Base-by-base conservation (phyloP, 2,329 filamentous ascomycete species). In the Fusarium acutatum region DNA sequence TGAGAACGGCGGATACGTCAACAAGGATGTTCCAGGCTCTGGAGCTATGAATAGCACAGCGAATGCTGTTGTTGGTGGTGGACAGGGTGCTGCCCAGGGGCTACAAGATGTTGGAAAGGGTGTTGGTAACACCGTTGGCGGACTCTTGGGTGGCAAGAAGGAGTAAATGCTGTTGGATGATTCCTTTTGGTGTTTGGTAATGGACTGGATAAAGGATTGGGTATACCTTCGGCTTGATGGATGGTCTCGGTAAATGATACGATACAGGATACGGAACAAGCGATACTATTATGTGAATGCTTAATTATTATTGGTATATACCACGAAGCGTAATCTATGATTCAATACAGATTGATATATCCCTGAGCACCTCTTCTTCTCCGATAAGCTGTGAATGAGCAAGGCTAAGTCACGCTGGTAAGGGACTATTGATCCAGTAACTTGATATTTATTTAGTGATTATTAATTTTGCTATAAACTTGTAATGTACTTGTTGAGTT, bases 1-100 rank as follows among this genome's bases (percentile, higher is more conserved):
- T 67, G 88, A 92, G 3, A 80, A 86, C 24, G 90, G 90, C 26
- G 81, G 80, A 41, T 87, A 90, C 60, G 71, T 83, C 1, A 76
- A 81, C 26, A 73, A 76, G 20, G 72, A 77, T n/a, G 66, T 79
- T 2, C 81, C 82, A 20, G 76, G 81, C 2, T 75, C 80, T 3
- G 67, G 71, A 3, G 76, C 77, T 0, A 71, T 78, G 50, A 78
- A 79, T 62, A 76, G 69, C 30, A 78, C 77, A 7, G 78, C 75
- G 7, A 72, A 69, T 14, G 73, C 75, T 13, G 71, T 81, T 1
- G 78, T 73, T 2, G 80, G 82, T 6, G 81, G 81, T 6, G 74
- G 76, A 17, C 80, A 82, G 79, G 69, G 72, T 28, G 80, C 79
- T 20, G 80, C 77, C 32, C 79, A 82, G 75, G 75, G 77, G 7